Conservation (phyloP, 148 eudicot species). For the Rhododendron mucronatum region DNA sequence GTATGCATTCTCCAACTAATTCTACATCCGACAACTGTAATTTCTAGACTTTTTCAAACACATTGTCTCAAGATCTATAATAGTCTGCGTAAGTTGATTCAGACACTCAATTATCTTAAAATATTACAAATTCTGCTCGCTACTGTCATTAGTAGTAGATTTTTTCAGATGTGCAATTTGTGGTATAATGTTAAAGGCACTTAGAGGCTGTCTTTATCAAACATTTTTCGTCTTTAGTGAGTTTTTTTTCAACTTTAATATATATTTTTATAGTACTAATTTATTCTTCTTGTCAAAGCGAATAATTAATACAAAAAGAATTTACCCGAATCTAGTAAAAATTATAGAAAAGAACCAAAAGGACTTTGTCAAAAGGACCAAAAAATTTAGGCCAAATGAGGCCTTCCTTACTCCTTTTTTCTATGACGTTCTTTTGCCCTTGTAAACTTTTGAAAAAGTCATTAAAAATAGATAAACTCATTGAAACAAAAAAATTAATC, state of each 20-base stretch:
- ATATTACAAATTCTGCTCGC: neutral
- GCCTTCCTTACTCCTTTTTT: too few relatives aligned
- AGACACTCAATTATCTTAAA: neutral
- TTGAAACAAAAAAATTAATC: too few relatives aligned
- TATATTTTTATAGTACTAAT: too few relatives aligned
- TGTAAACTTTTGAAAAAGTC: too few relatives aligned
- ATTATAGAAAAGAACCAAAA: too few relatives aligned
- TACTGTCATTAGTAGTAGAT: neutral
- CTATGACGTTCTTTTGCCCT: neutral
- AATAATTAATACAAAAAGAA: too few relatives aligned
- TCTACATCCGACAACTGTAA: neutral
- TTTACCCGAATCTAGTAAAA: too few relatives aligned
- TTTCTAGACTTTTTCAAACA: neutral
- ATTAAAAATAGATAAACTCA: neutral
- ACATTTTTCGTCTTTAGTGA: too few relatives aligned
- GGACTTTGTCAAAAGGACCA: too few relatives aligned
- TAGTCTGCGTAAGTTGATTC: neutral
- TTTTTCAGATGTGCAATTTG: neutral
- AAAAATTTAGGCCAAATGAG: too few relatives aligned
- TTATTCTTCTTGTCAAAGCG: too few relatives aligned
- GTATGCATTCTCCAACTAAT: conserved; percentile 18
- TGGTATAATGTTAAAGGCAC: neutral
- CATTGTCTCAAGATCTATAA: neutral
- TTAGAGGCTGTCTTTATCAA: neutral
- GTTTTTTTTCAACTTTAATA: too few relatives aligned